Base-by-base conservation (phyloP, 257 asterid species). In the Verbascum thapsus region DNA sequence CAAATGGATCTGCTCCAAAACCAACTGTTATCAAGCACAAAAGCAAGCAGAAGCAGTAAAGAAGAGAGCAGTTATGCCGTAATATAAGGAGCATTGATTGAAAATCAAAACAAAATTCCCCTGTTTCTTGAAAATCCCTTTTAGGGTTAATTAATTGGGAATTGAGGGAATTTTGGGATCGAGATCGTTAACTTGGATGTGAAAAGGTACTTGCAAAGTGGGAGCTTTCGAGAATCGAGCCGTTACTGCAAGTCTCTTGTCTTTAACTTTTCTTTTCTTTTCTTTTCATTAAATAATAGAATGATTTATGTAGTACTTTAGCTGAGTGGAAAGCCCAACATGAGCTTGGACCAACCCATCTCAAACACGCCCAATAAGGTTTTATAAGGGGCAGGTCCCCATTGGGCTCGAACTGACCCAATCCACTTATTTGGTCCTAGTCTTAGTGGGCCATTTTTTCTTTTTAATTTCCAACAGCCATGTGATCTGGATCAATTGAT, bases 1-100 rank as follows among this genome's bases (percentile, higher is more conserved):
- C 86, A 66, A 68, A 91, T 16, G 98, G 96, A 66, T 91, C 96
- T 58, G 55, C 83, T 2, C 85, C 94, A 15, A 82, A 79, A 64
- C 72, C 63, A 65, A 72, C 41, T 49, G 68, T n/a, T 4, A 68
- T n/a, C 64, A 67, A 80, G 69, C 71, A 68, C 30, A 80, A 58
- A 63, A 85, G 20, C 66, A 81, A 70, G 43, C 39, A 37, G 50
- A 87, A 41, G 73, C 76, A 64, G 73, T 74, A 64, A 48, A 81
- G 32, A 56, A 72, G 22, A 59, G 50, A 77, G 41, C 70, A 62
- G 41, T 56, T 65, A 56, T 52, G 61, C 43, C 66, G 67, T 12
- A 74, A 64, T 68, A 72, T 67, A 53, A 69, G 72, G 73, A 75
- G 88, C 94, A 87, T 87, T 73, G 81, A 75, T 66, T 22, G 67